Conservation (phyloP, 2,329 filamentous ascomycete species). For the Neocatenulostroma microsporum region DNA sequence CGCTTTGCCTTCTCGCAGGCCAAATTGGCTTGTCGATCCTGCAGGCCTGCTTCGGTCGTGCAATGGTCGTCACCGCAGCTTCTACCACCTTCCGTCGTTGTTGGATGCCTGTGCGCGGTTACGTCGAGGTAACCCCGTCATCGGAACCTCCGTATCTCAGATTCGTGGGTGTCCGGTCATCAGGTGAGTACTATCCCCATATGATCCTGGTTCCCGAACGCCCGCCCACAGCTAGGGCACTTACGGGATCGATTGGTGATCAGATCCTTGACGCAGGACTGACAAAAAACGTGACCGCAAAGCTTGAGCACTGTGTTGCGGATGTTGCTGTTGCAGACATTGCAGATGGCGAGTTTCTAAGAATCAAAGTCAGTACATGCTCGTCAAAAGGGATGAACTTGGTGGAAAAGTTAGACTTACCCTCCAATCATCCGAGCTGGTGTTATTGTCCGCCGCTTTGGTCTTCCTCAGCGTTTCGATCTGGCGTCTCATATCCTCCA, state of each 20-base stretch:
- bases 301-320: slow-evolving; percentile 91
- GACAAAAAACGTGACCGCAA: slow-evolving; percentile 93
- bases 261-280: slow-evolving; percentile 79
- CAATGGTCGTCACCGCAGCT: too few relatives aligned
- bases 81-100: too few relatives aligned
- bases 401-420: slow-evolving; percentile 48
- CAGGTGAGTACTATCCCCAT: slow-evolving; percentile 50
- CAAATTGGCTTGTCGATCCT: too few relatives aligned
- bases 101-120: too few relatives aligned
- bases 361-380: slow-evolving; percentile 1
- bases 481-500: slow-evolving; percentile 73
- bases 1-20: too few relatives aligned
- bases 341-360: slow-evolving; percentile 73
- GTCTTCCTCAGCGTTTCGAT: slow-evolving; percentile 80
- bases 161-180: too few relatives aligned
- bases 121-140: too few relatives aligned
- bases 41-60: too few relatives aligned
- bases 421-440: slow-evolving; percentile 74
- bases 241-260: slow-evolving; percentile 86
- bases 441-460: slow-evolving; percentile 51
- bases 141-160: too few relatives aligned
- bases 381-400: background rate
- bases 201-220: slow-evolving; percentile 84
- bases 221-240: slow-evolving; percentile 86
- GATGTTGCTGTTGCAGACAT: slow-evolving; percentile 85